Base-by-base conservation (phyloP, 805 yeast genomes). In the Saturnispora besseyi region DNA sequence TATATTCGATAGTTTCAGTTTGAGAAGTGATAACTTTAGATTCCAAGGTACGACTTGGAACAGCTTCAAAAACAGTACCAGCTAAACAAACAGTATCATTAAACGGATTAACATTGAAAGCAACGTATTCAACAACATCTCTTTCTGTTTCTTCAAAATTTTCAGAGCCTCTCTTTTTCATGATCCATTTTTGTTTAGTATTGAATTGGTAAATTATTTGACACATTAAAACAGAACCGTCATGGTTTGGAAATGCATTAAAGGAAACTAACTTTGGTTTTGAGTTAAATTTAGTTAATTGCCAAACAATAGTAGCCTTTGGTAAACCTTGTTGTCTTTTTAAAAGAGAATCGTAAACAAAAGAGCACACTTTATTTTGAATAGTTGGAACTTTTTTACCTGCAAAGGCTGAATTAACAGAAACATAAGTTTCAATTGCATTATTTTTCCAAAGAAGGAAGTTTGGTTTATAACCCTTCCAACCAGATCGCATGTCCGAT, bases 341-440 rank as follows among this genome's bases (percentile, higher is more conserved):
- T 21, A 70, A 66, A 41, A 84, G 61, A 0, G 87, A 78, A 44
- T 76, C 77, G 52, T 74, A 78, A 8, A 81, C 87, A 79, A 82
- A 82, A n/a, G 79, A 69, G 2, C 84, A 74, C 22, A 81, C 69
- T 13, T 65, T 59, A 40, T 71, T 68, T 51, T 70, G 71, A 11
- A 79, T 68, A 12, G 72, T 58, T 32, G 65, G 68, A 43, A 87
- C 60, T 55, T 81, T 72, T 31, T 71, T 72, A 18, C 71, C 62
- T 2, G 95, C 91, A 71, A 90, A 90, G 2, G 88, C 81, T 59
- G 81, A 80, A 67, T 90, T 88, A n/a, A 87, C 83, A 51, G 78
- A 77, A 29, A 84, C 84, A 64, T 81, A 89, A 46, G 72, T 72
- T 57, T 87, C 87, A 57, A 90, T 80, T 7, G 95, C 95, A 30